Percentiles rank a stretch among this genome's conserved stretches.
phyloP scores from a whole-genome alignment of 352 stramenopile genomes.

The Phytophthora ohioensis region DNA sequence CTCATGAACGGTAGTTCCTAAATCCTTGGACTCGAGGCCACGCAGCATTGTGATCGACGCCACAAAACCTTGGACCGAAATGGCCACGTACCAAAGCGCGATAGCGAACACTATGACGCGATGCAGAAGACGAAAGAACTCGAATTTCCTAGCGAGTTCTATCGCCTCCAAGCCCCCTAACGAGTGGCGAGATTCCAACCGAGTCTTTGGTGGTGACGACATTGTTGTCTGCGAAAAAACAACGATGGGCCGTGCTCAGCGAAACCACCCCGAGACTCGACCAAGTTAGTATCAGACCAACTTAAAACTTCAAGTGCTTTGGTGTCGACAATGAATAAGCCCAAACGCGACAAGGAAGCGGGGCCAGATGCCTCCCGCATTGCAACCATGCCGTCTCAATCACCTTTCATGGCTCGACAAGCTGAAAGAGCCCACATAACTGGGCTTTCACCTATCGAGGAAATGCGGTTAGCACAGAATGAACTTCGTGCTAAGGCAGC shows the following conservation, averaged over 20 bases:
- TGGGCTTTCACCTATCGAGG: slow-evolving; percentile 82
- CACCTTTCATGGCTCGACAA: slow-evolving; percentile 82
- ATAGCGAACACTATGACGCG: slow-evolving; percentile 26
- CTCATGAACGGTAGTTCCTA: slow-evolving; percentile 20
- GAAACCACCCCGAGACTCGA: slow-evolving; percentile 4
- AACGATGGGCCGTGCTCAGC: no score
- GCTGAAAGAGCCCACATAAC: slow-evolving; percentile 76
- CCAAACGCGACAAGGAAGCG: slow-evolving; percentile 21
- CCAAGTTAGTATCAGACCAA: neutral
- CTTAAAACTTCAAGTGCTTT: no score
- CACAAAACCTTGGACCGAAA: slow-evolving; percentile 23
- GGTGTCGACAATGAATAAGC: slow-evolving; percentile 16
- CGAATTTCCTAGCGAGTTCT: slow-evolving; percentile 4
- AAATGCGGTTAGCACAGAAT: slow-evolving; percentile 85
- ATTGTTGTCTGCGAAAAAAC: neutral
- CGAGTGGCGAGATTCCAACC: neutral
- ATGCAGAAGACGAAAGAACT: slow-evolving; percentile 23
- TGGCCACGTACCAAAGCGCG: slow-evolving; percentile 35
- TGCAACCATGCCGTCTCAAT: slow-evolving; percentile 36
- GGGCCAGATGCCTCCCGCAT: slow-evolving; percentile 22
- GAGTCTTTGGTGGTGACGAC: neutral
- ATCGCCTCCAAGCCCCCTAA: slow-evolving; percentile 13
- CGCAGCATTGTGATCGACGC: slow-evolving; percentile 28
- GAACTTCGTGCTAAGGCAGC: slow-evolving; percentile 80
- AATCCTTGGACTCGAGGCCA: slow-evolving; percentile 28